Conservation (phyloP, 2,329 filamentous ascomycete genomes). For the Huntiella abstrusa region DNA sequence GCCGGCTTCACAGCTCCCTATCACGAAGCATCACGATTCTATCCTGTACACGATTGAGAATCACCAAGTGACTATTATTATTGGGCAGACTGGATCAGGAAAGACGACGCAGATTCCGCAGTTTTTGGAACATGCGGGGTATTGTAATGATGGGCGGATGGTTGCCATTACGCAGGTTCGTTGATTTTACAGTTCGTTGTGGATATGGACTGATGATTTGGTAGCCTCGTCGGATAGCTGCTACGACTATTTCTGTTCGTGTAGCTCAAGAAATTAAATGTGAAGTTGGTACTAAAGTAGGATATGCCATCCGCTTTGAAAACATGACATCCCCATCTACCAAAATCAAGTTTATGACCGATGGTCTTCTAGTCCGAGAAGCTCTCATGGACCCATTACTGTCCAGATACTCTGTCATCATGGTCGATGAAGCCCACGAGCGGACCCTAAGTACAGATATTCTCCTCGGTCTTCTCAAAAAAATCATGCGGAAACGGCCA, state of each 20-base stretch:
- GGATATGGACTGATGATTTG: constrained; percentile 11
- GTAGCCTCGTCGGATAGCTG: constrained; percentile 75
- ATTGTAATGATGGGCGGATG: constrained; percentile 65
- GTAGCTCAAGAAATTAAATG: constrained; percentile 82
- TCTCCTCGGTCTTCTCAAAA: constrained; percentile 74
- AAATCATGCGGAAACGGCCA: constrained; percentile 60
- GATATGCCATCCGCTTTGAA: constrained; percentile 84
- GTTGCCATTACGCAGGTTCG: constrained; percentile 80
- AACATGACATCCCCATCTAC: constrained; percentile 76
- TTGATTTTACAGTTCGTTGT: not conserved
- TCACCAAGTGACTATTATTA: constrained; percentile 66
- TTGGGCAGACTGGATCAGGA: constrained; percentile 85
- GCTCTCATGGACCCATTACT: constrained; percentile 82
- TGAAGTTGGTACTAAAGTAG: constrained; percentile 74
- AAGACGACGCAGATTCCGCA: constrained; percentile 95
- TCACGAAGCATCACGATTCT: constrained; percentile 60
- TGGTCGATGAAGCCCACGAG: constrained; percentile 96
- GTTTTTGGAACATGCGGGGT: constrained; percentile 72
- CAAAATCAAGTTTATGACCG: constrained; percentile 85
- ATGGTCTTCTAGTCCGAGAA: constrained; percentile 78
- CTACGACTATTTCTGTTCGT: constrained; percentile 69
- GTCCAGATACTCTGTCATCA: constrained; percentile 82
- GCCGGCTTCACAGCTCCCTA: constrained; percentile 65
- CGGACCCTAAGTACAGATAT: constrained; percentile 84
- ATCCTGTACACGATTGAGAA: constrained; percentile 77